Conservation (phyloP, 2,329 filamentous ascomycete genomes). For the Botrytis fragariae region DNA sequence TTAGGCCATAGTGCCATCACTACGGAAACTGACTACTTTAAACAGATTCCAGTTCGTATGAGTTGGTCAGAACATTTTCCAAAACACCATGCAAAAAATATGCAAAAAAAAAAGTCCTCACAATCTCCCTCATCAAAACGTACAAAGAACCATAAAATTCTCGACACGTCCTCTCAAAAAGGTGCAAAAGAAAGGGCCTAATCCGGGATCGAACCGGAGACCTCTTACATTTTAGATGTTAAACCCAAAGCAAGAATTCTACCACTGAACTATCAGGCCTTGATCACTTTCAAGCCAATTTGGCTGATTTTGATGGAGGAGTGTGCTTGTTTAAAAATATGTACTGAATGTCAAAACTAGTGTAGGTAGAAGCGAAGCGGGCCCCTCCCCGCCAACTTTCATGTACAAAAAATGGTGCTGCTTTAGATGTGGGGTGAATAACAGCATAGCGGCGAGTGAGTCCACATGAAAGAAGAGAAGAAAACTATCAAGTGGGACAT, state of each 20-base stretch:
- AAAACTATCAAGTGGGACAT: background rate
- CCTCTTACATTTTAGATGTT: slow-evolving; percentile 4
- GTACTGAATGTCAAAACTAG: no score
- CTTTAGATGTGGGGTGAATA: background rate
- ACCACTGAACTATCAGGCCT: slow-evolving; percentile 17
- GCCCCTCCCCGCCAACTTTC: no score
- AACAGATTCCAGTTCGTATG: no score
- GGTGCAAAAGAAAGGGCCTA: background rate
- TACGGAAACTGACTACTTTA: no score
- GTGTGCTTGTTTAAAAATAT: fast-evolving
- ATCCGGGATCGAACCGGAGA: slow-evolving; percentile 16
- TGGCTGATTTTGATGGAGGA: fast-evolving
- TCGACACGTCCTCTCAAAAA: no score
- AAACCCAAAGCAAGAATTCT: slow-evolving; percentile 8
- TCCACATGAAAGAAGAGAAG: background rate
- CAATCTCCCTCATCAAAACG: background rate
- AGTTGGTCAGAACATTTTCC: no score
- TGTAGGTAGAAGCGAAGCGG: no score
- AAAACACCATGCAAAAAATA: background rate
- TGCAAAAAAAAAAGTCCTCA: background rate
- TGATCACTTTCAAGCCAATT: fast-evolving
- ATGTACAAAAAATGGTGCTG: background rate
- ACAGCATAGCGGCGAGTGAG: no score
- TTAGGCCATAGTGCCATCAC: no score
- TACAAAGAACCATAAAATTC: no score